Evolutionary conservation across 2,329 filamentous ascomycete species (phyloP).

Genomic region (Pezicula neosporulosa): DNA sequence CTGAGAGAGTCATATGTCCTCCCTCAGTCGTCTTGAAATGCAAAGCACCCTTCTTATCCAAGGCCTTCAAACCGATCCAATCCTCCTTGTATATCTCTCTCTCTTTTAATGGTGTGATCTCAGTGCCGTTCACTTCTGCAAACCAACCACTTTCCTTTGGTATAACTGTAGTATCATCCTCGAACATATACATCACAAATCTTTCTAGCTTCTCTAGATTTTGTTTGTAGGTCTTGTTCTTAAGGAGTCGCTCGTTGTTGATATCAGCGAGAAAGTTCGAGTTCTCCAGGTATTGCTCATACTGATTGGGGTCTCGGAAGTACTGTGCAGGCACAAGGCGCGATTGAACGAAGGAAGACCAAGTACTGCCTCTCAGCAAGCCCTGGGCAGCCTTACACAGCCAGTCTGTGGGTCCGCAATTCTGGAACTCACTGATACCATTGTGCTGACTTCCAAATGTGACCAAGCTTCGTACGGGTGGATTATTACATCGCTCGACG

Average conservation of each 20-base stretch:
- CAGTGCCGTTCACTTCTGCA: conserved; percentile 73
- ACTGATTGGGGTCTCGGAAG: conserved; percentile 69
- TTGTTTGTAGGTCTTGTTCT: conserved; percentile 71
- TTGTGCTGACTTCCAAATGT: conserved; percentile 73
- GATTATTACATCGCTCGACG: conserved; percentile 76
- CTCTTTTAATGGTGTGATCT: conserved; percentile 64
- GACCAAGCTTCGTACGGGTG: conserved; percentile 57
- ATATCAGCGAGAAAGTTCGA: conserved; percentile 93
- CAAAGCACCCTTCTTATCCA: conserved; percentile 78
- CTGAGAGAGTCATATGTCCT: conserved; percentile 76
- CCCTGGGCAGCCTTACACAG: conserved; percentile 78
- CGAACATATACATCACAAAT: conserved; percentile 88
- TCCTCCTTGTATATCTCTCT: conserved; percentile 80
- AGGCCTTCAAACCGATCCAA: conserved; percentile 79
- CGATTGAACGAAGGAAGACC: conserved; percentile 73
- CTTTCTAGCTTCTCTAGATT: conserved; percentile 69
- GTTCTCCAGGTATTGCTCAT: conserved; percentile 70
- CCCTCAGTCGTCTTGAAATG: conserved; percentile 72
- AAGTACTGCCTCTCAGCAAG: conserved; percentile 76
- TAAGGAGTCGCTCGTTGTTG: conserved; percentile 81
- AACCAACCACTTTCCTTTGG: conserved; percentile 94
- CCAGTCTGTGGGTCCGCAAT: conserved; percentile 69
- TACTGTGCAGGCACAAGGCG: conserved; percentile 92
- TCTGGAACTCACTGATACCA: conserved; percentile 80
- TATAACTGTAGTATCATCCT: conserved; percentile 78